Evolutionary conservation across 805 yeast species (phyloP), one percentile per base, ranked within the genome.

Genomic region (Kazachstania psychrophila): DNA sequence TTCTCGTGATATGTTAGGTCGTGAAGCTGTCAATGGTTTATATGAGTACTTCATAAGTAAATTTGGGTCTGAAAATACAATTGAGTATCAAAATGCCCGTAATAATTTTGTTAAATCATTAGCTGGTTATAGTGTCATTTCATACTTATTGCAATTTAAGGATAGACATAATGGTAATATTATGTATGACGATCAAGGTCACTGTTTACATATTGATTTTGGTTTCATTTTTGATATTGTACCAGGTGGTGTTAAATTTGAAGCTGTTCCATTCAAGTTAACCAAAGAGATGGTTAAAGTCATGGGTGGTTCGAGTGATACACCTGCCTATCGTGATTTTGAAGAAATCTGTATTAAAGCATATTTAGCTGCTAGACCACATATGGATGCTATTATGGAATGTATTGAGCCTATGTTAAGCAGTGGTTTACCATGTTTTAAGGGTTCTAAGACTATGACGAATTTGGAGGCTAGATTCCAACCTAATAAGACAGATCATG

Each of bases 131-230:
- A 84, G 95, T 26, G 77, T 92, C 41, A 83, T 92, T 40, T 84
- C 96, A 13, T 92, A 86, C 54, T 57, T 92, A 36, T 69, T 92
- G 36, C 97, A 89, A 54, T 85, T 92, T 64, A 94, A 94, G 55
- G 99, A 92, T 64, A 75, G 99, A 54, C 99, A 92, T 62, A 92
- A 92, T 62, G 99, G 99, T 59, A 92, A 92, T 60, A 89, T 92
- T 44, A 80, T 92, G 84, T 85, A 92, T 54, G 98, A 92, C 56
- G 85, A 79, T 42, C 81, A 84, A 51, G 99, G 99, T 5, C 96
- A 92, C 56, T 75, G 94, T 43, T 65, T 94, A 44, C 99, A 92
- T 61, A 85, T 94, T 60, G 99, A 92, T 64, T 92, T 92, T 65
- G 99, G 99, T 3, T 92, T 92, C 70, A 88, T 96, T 52, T 94